Evolutionary conservation across 2,329 filamentous ascomycete genomes (phyloP).

Genomic region (Xylaria hypoxylon): DNA sequence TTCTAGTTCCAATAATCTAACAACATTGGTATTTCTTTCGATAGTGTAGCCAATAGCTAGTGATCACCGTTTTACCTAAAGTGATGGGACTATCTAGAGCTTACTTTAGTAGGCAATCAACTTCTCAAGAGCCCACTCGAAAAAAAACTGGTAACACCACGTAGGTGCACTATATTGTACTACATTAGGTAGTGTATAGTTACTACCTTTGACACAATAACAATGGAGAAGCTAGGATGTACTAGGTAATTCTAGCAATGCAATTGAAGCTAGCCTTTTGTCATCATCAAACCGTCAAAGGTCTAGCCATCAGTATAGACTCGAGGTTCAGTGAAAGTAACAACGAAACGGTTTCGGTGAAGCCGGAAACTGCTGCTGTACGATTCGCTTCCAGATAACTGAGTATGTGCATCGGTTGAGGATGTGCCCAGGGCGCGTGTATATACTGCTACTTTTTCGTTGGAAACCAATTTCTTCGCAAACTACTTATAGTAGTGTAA

Average conservation of each 20-base stretch:
- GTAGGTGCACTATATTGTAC: no score
- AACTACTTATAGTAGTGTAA: conserved; percentile 3
- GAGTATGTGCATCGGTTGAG: not conserved
- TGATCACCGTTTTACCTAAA: conserved; percentile 12
- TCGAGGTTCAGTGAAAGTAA: not conserved
- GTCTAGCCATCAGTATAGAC: not conserved
- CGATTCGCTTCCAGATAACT: not conserved
- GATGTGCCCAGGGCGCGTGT: not conserved
- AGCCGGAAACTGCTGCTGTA: not conserved
- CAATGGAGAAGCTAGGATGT: conserved; percentile 7
- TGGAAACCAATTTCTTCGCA: conserved; percentile 1
- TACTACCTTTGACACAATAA: not conserved
- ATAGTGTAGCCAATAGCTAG: conserved; percentile 30
- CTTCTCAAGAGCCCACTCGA: not conserved
- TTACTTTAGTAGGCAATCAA: not conserved
- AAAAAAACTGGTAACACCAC: not conserved
- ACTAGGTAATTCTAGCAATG: not conserved
- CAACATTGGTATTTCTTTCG: conserved; percentile 17
- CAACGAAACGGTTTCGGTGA: not conserved
- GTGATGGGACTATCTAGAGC: conserved; percentile 12
- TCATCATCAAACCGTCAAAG: not conserved
- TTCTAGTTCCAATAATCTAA: conserved; percentile 7
- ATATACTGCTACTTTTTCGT: not conserved
- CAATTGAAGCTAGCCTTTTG: no score
- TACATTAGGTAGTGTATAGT: no score